Base-by-base conservation (phyloP, 495 filamentous ascomycete genomes). In the Rostrohypoxylon terebratum region DNA sequence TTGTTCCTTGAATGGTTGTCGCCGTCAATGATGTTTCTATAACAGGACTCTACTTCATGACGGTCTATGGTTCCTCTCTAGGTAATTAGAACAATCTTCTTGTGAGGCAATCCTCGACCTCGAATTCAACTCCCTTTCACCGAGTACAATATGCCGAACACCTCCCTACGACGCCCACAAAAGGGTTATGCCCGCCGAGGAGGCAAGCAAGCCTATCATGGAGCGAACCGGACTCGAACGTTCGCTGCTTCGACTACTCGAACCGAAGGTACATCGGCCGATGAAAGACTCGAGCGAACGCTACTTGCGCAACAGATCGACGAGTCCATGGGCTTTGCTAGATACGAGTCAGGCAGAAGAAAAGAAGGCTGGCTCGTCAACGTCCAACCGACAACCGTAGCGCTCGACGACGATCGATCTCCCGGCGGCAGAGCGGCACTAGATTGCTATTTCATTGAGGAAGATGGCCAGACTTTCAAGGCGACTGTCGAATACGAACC, bases 371-470 rank as follows among this genome's bases (percentile, higher is more conserved):
- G 96, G 96, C 87, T 99, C 16, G 92, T 93, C 61, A 98, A 98
- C 76, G 92, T 98, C 85, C 93, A 97, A 77, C 89, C 93, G 44
- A 98, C 96, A 0, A 89, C 87, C 18, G 84, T 98, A 38, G 76
- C 68, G 13, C 69, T 78, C 36, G 91, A 96, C 77, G 95, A 98
- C 79, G 85, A 93, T 20, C 93, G 93, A 66, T 83, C 93, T 4
- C 89, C 90, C 10, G 83, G 80, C 51, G 94, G 95, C 51, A 87
- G 94, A 68, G 93, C 96, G 1, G 96, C 91, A 6, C 90, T 99
- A 60, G 96, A 99, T 81, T 98, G 91, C 81, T 99, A 97, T 81
- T 98, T 99, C 81, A 89, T 99, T 54, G 94, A 96, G 76, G 93
- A 98, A 61, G 92, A 94, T 75, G 94, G 95, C 10, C 87, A 88